These are phyloP conservation scores for Boletellus deceptivus DNA, from an alignment of 1,284 basidiomycete species.

Conservation along the genomic window DNA sequence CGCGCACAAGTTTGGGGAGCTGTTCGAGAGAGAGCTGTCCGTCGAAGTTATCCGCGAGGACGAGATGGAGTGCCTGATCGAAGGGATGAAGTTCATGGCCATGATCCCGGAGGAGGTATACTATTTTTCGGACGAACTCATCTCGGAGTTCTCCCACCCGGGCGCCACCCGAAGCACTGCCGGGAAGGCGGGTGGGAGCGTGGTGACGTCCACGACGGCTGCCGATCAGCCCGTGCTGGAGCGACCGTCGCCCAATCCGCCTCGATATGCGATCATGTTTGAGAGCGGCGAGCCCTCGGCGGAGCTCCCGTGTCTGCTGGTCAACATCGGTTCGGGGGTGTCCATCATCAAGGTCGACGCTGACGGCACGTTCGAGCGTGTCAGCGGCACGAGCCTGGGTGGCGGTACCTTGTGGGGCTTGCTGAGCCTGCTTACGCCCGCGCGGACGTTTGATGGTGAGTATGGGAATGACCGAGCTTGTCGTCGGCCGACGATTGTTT, in stretches of 20 bases:
- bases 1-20: constrained; percentile 90
- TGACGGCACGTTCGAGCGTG: constrained; percentile 93
- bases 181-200: background rate
- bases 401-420: constrained; percentile 99
- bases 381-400: constrained; percentile 95
- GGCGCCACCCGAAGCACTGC: constrained; percentile 21
- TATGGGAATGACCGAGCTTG: constrained; percentile 8
- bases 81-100: constrained; percentile 95
- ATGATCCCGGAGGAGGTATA: constrained; percentile 98
- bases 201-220: constrained; percentile 5
- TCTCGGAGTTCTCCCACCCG: constrained; percentile 81
- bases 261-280: constrained; percentile 87
- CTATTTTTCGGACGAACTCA: constrained; percentile 97
- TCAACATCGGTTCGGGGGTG: constrained; percentile 98
- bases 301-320: constrained; percentile 93
- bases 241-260: constrained; percentile 90
- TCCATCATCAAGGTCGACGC: constrained; percentile 97
- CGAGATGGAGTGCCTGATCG: constrained; percentile 99
- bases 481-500: constrained; percentile 9
- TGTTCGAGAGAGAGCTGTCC: constrained; percentile 72
- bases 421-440: constrained; percentile 90
- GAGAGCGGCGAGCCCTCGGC: constrained; percentile 70
- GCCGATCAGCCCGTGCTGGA: constrained; percentile 51
- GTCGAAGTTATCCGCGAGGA: constrained; percentile 91
- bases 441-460: constrained; percentile 94